Conservation (phyloP, 2,329 filamentous ascomycete species). For the Alternaria solani region DNA sequence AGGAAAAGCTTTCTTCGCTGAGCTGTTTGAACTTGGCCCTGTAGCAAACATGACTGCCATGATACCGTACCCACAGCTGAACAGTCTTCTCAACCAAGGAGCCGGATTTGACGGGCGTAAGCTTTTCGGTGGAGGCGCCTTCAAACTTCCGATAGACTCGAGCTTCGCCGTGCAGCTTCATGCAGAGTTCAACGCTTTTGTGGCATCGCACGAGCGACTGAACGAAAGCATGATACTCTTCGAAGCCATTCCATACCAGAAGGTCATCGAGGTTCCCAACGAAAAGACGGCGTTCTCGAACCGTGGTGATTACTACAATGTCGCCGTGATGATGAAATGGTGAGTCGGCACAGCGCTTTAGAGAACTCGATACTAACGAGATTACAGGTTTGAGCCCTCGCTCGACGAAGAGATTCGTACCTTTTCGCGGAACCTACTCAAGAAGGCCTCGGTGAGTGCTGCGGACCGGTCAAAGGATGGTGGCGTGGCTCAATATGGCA, state of each 20-base stretch:
- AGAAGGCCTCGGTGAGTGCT: constrained; percentile 33
- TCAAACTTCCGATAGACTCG: constrained; percentile 43
- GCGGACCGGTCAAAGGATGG: constrained; percentile 29
- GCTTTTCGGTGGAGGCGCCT: constrained; percentile 48
- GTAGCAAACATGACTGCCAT: constrained; percentile 31
- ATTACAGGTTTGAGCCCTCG: constrained; percentile 33
- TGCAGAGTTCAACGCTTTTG: constrained; percentile 37
- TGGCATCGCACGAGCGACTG: constrained; percentile 32
- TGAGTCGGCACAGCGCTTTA: constrained; percentile 13
- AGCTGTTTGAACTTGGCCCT: constrained; percentile 39
- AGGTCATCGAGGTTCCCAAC: constrained; percentile 35
- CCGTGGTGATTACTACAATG: constrained; percentile 46
- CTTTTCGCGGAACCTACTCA: constrained; percentile 37
- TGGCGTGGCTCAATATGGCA: constrained; percentile 45
- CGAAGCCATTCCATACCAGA: constrained; percentile 39
- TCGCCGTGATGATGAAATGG: constrained; percentile 45
- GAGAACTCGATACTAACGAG: neutral
- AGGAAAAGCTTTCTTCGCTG: constrained; percentile 35
- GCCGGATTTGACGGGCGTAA: constrained; percentile 49
- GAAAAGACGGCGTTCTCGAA: constrained; percentile 40
- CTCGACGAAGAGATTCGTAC: constrained; percentile 37
- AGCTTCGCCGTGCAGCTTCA: constrained; percentile 35
- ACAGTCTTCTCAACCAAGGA: constrained; percentile 41
- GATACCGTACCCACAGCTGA: constrained; percentile 47
- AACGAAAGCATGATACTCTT: constrained; percentile 42